Evolutionary conservation across 2,329 filamentous ascomycete genomes (phyloP), one percentile per base, ranked within the genome.

Genomic region (Fusarium scirpi): DNA sequence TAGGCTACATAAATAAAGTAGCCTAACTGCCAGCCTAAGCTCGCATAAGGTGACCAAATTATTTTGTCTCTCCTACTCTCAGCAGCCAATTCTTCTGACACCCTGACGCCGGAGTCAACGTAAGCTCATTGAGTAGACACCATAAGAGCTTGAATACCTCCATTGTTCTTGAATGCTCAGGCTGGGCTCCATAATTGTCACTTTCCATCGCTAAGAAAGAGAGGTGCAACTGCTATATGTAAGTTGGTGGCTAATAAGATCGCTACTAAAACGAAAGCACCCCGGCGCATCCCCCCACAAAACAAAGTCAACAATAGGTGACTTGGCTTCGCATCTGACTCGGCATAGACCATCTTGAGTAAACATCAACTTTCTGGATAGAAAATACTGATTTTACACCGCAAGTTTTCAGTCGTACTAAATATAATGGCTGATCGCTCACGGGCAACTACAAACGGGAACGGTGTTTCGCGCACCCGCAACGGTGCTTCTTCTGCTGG

Each of bases 391-490:
- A 25, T 57, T 49, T 52, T 22, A 16, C 29, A 46, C 44, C 54
- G 30, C 46, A 44, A 53, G 34, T 41, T 20, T 44, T 53, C 11
- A 16, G 18, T 38, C 10, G 6, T n/a, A 12, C n/a, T 29, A 24
- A 12, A 13, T 16, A 44, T 27, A n/a, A 76, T 76, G 75, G 62
- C 73, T 8, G 75, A 77, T 47, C 76, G 70, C 47, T 38, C 70
- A 5, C 70, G 74, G n/a, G 44, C 56, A 45, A 24, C 67, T 40
- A 72, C 72, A 40, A 76, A 69, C 52, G 67, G 71, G 24, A 49
- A 38, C 34, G 67, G 60, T 22, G 51, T 74, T 27, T 69, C 71
- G 5, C 63, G 56, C 49, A 51, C 65, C 40, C 69, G 65, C 41
- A 72, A 70, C 51, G 65, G 65, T 58, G 66, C 69, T 58, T 58